Evolutionary conservation across 192 early-diverging fungal species (phyloP).

Genomic region (Coemansia sp.): DNA sequence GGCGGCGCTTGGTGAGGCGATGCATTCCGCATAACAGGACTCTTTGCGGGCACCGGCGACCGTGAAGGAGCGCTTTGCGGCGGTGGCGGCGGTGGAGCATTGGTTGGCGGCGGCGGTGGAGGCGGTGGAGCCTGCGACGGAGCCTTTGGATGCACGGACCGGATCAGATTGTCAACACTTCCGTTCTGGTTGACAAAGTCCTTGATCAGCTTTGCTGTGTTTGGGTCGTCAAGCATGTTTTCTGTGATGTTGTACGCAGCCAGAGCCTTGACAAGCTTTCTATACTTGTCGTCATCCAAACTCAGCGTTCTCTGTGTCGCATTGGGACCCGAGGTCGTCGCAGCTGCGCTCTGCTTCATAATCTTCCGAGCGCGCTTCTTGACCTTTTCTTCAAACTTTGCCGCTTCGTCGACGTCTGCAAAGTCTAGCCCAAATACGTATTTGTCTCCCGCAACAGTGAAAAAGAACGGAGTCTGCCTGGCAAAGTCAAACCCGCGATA

Average conservation of each 20-base stretch:
- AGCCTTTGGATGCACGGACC: conserved; percentile 30
- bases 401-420: conserved; percentile 66
- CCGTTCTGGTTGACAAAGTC: conserved; percentile 68
- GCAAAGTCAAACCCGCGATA: conserved; percentile 70
- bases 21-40: conserved; percentile 1
- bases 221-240: conserved; percentile 61
- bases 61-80: conserved; percentile 14
- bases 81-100: conserved; percentile 37
- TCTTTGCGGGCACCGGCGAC: background rate
- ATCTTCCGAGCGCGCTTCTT: conserved; percentile 22
- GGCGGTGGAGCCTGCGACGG: conserved; percentile 21
- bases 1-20: conserved; percentile 9
- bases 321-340: conserved; percentile 38
- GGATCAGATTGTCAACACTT: conserved; percentile 57
- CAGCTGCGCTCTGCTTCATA: conserved; percentile 17
- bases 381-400: conserved; percentile 66
- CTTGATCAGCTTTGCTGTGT: conserved; percentile 67
- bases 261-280: conserved; percentile 67
- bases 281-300: conserved; percentile 69
- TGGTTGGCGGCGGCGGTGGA: conserved; percentile 17
- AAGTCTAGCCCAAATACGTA: conserved; percentile 71
- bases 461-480: conserved; percentile 66
- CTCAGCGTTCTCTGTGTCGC: conserved; percentile 69
- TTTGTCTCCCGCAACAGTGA: conserved; percentile 69
- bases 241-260: conserved; percentile 66